Conservation (phyloP, 768 basidiomycete species). For the Kwoniella pini region DNA sequence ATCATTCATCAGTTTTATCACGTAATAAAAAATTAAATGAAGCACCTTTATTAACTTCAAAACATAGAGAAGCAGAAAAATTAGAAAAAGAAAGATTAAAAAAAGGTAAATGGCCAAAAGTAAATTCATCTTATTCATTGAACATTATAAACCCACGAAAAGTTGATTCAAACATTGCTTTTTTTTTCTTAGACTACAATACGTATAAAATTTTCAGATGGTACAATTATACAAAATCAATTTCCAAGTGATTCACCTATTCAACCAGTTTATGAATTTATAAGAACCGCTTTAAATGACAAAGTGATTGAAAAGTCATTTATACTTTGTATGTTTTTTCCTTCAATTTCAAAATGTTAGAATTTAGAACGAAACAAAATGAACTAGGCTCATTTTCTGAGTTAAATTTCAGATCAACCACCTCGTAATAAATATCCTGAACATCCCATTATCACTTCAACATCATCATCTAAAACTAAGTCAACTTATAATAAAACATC, state of each 20-base stretch:
- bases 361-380: not conserved
- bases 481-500: slow-evolving; percentile 21
- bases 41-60: slow-evolving; percentile 43
- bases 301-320: slow-evolving; percentile 39
- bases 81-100: slow-evolving; percentile 39
- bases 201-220: slow-evolving; percentile 50
- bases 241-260: slow-evolving; percentile 50
- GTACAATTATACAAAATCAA: slow-evolving; percentile 49
- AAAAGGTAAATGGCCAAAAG: slow-evolving; percentile 50
- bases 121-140: slow-evolving; percentile 15
- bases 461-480: slow-evolving; percentile 19
- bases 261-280: slow-evolving; percentile 51
- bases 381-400: not conserved
- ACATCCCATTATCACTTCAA: slow-evolving; percentile 34
- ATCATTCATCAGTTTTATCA: slow-evolving; percentile 42
- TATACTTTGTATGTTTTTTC: slow-evolving; percentile 44
- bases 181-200: slow-evolving; percentile 44
- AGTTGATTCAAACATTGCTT: not conserved
- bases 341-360: not conserved
- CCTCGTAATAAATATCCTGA: slow-evolving; percentile 49
- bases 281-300: slow-evolving; percentile 37
- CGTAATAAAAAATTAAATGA: slow-evolving; percentile 48
- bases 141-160: not conserved
- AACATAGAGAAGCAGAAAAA: slow-evolving; percentile 47
- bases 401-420: slow-evolving; percentile 45